A percentile compares a stretch with the other conserved stretches of the same genome.
These are phyloP conservation scores for Alternaria gaisen DNA, from an alignment of 2,329 filamentous ascomycete species.

Conservation along the genomic window DNA sequence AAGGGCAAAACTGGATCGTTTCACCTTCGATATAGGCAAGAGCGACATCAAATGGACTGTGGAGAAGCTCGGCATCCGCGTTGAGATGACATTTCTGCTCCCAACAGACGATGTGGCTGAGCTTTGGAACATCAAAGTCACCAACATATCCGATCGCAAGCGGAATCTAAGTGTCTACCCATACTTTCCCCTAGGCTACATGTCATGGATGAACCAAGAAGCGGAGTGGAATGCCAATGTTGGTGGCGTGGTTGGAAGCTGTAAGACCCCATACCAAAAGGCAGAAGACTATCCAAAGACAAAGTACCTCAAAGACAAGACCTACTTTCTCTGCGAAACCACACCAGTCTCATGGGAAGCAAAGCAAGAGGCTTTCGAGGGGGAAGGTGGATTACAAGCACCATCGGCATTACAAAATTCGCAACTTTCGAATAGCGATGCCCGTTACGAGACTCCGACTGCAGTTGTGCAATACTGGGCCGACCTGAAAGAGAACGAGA, in stretches of 20 bases:
- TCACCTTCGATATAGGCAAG: slow-evolving; percentile 64
- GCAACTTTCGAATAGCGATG: slow-evolving; percentile 58
- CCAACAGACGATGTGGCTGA: slow-evolving; percentile 65
- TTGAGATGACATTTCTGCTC: slow-evolving; percentile 62
- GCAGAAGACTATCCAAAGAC: slow-evolving; percentile 66
- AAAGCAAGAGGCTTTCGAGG: slow-evolving; percentile 63
- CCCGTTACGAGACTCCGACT: slow-evolving; percentile 64
- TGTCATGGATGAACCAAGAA: slow-evolving; percentile 70
- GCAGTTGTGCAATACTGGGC: slow-evolving; percentile 64
- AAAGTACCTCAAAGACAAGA: slow-evolving; percentile 66
- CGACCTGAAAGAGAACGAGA: slow-evolving; percentile 52
- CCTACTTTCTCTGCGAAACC: slow-evolving; percentile 65
- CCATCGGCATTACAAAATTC: slow-evolving; percentile 56
- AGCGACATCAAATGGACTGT: slow-evolving; percentile 64
- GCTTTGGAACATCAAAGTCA: slow-evolving; percentile 64
- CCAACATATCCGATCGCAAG: slow-evolving; percentile 57
- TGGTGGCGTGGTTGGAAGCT: slow-evolving; percentile 61
- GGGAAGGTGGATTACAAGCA: slow-evolving; percentile 64
- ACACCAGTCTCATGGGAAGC: slow-evolving; percentile 63
- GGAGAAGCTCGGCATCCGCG: slow-evolving; percentile 60
- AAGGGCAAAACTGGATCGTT: slow-evolving; percentile 58
- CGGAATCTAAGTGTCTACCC: slow-evolving; percentile 64
- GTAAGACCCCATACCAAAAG: slow-evolving; percentile 67
- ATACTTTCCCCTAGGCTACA: slow-evolving; percentile 67
- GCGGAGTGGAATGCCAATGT: slow-evolving; percentile 62